Percentiles rank a stretch among this genome's conserved stretches.
Conservation (phyloP, 768 basidiomycete species). For the Mycena albidolilacea region DNA sequence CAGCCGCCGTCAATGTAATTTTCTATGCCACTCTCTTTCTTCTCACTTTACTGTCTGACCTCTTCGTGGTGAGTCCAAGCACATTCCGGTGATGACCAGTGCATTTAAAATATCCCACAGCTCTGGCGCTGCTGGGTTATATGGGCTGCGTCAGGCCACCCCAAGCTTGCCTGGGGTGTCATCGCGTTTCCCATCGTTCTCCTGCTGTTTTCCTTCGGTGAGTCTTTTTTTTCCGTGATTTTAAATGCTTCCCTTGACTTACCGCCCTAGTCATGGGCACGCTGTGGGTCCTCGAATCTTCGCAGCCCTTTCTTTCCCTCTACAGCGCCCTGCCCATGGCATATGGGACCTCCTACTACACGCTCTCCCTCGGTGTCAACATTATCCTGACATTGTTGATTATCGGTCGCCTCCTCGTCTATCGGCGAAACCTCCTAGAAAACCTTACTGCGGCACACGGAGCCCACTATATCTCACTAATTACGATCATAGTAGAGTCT, state of each 20-base stretch:
- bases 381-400: conserved; percentile 59
- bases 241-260: background rate
- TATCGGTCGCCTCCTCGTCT: conserved; percentile 50
- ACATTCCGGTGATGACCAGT: background rate
- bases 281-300: conserved; percentile 60
- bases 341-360: conserved; percentile 56
- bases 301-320: conserved; percentile 56
- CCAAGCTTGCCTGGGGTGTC: conserved; percentile 48
- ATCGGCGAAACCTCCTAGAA: conserved; percentile 48
- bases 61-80: conserved; percentile 55
- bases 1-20: conserved; percentile 59
- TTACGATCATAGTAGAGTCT: conserved; percentile 58
- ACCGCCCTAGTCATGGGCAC: conserved; percentile 54
- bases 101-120: conserved; percentile 41
- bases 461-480: conserved; percentile 53
- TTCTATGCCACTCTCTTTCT: conserved; percentile 61
- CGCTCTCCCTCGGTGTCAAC: conserved; percentile 58
- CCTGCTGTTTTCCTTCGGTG: conserved; percentile 59
- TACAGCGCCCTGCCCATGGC: conserved; percentile 53
- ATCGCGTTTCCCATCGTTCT: conserved; percentile 54
- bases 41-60: conserved; percentile 58
- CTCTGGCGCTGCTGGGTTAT: conserved; percentile 66
- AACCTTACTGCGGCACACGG: conserved; percentile 53
- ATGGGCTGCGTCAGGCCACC: conserved; percentile 55
- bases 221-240: conserved; percentile 26